Conservation (phyloP, 2,329 filamentous ascomycete genomes). For the Calonectria henricotiae region DNA sequence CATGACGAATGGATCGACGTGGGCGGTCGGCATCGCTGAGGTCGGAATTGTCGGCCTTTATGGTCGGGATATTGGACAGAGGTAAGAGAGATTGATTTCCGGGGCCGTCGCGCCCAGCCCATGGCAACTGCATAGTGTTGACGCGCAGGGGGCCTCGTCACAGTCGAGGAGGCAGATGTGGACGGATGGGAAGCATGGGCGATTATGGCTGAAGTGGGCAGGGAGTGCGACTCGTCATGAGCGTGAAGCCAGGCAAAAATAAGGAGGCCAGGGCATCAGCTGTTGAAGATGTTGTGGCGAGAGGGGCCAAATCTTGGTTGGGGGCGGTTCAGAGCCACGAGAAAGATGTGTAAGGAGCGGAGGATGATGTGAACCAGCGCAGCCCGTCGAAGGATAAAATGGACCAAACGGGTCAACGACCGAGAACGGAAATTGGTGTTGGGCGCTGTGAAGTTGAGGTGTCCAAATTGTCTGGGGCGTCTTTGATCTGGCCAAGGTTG, state of each 20-base stretch:
- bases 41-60: constrained; percentile 53
- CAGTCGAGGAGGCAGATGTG: constrained; percentile 40
- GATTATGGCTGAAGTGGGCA: constrained; percentile 37
- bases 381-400: constrained; percentile 35
- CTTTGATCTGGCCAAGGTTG: constrained; percentile 42
- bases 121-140: constrained; percentile 60
- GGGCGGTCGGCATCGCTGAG: constrained; percentile 50
- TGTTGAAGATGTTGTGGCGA: constrained; percentile 22
- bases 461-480: constrained; percentile 51
- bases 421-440: constrained; percentile 34
- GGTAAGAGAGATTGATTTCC: constrained; percentile 57
- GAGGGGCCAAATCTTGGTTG: constrained; percentile 14
- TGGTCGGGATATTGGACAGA: constrained; percentile 56
- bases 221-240: constrained; percentile 49
- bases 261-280: constrained; percentile 42
- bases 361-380: constrained; percentile 31
- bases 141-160: constrained; percentile 44
- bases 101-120: constrained; percentile 56
- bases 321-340: neutral
- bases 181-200: constrained; percentile 47
- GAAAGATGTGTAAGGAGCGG: neutral
- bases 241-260: constrained; percentile 38
- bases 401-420: constrained; percentile 14
- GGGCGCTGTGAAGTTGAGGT: constrained; percentile 41
- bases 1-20: constrained; percentile 57